Base-by-base conservation (phyloP, 345 rosid species). In the Dovyalis caffra region DNA sequence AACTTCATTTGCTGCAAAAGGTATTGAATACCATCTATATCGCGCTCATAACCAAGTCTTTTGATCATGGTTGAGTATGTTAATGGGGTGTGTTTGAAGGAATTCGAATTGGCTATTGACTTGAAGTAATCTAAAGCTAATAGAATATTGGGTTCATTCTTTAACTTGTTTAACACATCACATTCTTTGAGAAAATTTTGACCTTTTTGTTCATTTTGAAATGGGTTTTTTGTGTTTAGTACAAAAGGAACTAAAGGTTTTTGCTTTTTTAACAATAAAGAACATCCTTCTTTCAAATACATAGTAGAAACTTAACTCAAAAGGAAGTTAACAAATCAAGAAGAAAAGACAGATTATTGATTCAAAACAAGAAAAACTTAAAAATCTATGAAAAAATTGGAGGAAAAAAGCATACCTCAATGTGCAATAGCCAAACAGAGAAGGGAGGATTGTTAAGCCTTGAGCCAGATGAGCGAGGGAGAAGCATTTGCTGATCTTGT, bases 1-100 rank as follows among this genome's bases (percentile, higher is more conserved):
- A 94, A 78, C 77, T 94, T 94, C 97, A 94, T 92, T 81, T 88
- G 97, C 77, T 94, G 99, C 64, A 92, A 75, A 79, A 94, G 91
- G 78, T 92, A 92, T 73, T 85, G 97, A 69, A 90, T 87, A n/a
- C 82, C 78, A 76, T 94, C 95, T 2, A 88, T 80, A 65, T 91
- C 81, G 49, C 86, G 71, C 34, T 79, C 84, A 4, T 51, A 33
- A 15, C 91, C 88, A 51, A 92, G 94, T 79, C 82, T 91, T 56
- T 86, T 78, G 57, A 94, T 87, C 94, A 92, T 88, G 33, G 79
- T 64, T 73, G 79, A 83, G 76, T 91, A 94, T 32, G 97, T 92
- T 23, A 79, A 43, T 33, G 82, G 83, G 40, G 97, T 92, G 85
- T 94, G 98, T 63, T 81, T 84, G 74, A 95, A 92, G 34, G 87